These are phyloP conservation scores for Phytophthora podocarpi DNA, from an alignment of 352 stramenopile species.

Conservation along the genomic window DNA sequence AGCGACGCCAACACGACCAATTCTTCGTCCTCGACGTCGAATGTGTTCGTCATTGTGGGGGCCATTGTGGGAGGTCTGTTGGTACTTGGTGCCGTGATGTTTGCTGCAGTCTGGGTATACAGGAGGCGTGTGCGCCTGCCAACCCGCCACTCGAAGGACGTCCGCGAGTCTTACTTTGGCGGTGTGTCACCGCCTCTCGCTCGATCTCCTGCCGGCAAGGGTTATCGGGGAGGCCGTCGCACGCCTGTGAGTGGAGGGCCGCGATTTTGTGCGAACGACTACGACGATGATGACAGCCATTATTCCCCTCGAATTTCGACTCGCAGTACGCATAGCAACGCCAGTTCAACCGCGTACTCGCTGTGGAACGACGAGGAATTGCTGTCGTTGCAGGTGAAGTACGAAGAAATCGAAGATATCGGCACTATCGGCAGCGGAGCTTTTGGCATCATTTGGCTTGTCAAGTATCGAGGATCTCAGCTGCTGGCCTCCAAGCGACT, in stretches of 20 bases:
- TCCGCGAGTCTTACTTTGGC: conserved; percentile 41
- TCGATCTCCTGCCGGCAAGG: conserved; percentile 23
- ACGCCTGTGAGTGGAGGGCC: conserved; percentile 31
- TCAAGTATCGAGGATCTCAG: conserved; percentile 43
- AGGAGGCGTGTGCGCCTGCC: conserved; percentile 5
- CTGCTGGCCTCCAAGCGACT: conserved; percentile 59
- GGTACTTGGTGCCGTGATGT: conserved; percentile 28
- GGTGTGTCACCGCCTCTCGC: conserved; percentile 39
- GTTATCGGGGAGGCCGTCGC: conserved; percentile 30
- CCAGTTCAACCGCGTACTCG: conserved; percentile 46
- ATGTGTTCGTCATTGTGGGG: conserved; percentile 37
- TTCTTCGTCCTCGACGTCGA: conserved; percentile 8
- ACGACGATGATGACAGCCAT: conserved; percentile 28
- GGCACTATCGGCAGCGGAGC: conserved; percentile 50
- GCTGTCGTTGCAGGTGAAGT: conserved; percentile 48
- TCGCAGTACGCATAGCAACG: conserved; percentile 40
- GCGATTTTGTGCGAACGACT: conserved; percentile 17
- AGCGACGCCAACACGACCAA: neutral
- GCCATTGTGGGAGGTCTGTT: conserved; percentile 43
- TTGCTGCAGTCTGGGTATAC: conserved; percentile 32
- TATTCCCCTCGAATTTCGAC: conserved; percentile 40
- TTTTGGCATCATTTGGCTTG: conserved; percentile 54
- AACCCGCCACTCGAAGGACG: conserved; percentile 10
- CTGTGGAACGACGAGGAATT: conserved; percentile 66
- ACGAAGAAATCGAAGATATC: conserved; percentile 59